Conservation (phyloP, 2,329 filamentous ascomycete genomes). For the Penicillium occitanis region DNA sequence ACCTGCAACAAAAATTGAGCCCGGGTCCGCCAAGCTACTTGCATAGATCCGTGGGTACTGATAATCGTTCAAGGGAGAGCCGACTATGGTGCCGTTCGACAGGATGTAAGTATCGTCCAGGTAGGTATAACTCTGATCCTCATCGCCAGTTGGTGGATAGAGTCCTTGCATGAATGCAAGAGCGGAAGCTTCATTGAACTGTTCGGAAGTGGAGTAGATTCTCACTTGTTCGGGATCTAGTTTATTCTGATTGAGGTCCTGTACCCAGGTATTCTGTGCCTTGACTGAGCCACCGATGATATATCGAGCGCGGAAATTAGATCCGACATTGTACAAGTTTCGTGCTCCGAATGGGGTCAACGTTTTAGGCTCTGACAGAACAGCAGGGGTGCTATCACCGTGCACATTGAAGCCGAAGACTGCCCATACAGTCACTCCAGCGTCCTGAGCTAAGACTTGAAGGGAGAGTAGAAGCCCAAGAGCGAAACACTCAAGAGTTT, state of each 20-base stretch:
- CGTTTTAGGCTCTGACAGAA: constrained; percentile 35
- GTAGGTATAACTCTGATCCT: constrained; percentile 34
- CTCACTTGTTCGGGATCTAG: constrained; percentile 50
- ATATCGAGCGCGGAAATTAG: constrained; percentile 55
- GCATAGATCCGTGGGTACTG: constrained; percentile 56
- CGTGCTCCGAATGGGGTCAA: constrained; percentile 58
- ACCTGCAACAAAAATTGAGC: constrained; percentile 53
- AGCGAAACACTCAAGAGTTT: neutral
- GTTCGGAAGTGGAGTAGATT: constrained; percentile 49
- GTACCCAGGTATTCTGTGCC: constrained; percentile 38
- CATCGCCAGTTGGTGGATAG: constrained; percentile 53
- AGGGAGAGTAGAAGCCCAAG: constrained; percentile 18
- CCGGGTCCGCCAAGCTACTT: constrained; percentile 47
- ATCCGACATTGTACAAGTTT: constrained; percentile 52
- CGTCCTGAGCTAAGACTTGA: constrained; percentile 29
- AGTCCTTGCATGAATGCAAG: constrained; percentile 63
- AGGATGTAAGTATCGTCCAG: constrained; percentile 41
- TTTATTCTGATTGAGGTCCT: constrained; percentile 47
- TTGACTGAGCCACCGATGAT: constrained; percentile 34
- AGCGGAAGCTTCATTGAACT: constrained; percentile 53
- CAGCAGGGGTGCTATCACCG: constrained; percentile 56
- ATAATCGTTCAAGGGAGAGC: constrained; percentile 56
- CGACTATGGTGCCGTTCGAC: constrained; percentile 50
- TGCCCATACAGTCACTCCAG: constrained; percentile 43
- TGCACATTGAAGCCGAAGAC: constrained; percentile 56